Evolutionary conservation across 441 rosid species (phyloP).

Genomic region (Gossypium trilobum): DNA sequence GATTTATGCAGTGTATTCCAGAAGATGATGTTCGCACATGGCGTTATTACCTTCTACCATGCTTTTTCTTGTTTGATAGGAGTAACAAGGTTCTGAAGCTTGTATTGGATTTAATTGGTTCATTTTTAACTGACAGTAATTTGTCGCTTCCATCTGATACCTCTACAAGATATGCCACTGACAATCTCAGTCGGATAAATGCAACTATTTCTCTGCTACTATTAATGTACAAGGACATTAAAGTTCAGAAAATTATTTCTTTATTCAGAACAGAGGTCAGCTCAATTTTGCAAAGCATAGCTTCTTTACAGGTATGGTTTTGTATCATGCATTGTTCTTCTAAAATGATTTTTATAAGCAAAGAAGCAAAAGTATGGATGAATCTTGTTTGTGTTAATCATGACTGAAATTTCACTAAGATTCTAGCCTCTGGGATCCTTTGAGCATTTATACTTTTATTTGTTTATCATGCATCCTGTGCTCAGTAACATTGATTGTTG

Average conservation of each 20-base stretch:
- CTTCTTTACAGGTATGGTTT: constrained; percentile 45
- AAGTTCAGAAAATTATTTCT: constrained; percentile 34
- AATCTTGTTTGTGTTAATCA: background rate
- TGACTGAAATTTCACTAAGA: background rate
- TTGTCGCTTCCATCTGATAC: constrained; percentile 21
- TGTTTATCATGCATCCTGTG: background rate
- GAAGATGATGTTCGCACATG: constrained; percentile 31
- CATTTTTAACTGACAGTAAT: constrained; percentile 29
- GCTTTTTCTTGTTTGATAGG: constrained; percentile 58
- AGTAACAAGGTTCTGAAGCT: constrained; percentile 41
- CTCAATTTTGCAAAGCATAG: constrained; percentile 32
- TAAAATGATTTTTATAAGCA: background rate
- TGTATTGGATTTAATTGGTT: constrained; percentile 37
- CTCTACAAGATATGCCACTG: constrained; percentile 18
- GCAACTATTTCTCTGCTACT: constrained; percentile 42
- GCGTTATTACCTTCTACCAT: constrained; percentile 48
- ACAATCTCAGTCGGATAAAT: constrained; percentile 29
- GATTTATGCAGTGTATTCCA: constrained; percentile 42
- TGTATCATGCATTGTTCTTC: background rate
- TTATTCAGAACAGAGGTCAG: constrained; percentile 38
- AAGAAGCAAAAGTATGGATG: background rate
- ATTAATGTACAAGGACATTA: constrained; percentile 43
- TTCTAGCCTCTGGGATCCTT: background rate
- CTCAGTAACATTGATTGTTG: background rate
- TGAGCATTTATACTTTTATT: background rate